These are phyloP conservation scores for Lactuca sativa DNA, from an alignment of 129 eudicot species.

Conservation along the genomic window DNA sequence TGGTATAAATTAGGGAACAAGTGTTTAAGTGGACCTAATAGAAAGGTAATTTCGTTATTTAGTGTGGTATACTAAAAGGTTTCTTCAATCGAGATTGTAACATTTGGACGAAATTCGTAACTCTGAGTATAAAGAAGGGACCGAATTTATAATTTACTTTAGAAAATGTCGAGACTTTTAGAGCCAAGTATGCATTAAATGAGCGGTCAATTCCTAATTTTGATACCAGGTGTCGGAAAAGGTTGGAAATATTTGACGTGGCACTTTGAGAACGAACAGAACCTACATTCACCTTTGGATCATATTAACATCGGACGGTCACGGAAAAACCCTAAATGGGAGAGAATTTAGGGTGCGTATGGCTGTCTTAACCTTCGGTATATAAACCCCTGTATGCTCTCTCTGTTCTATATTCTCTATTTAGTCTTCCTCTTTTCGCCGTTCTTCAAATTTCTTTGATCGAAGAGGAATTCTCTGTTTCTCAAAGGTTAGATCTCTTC, in stretches of 20 bases:
- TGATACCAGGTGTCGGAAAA: neutral
- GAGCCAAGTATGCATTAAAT: neutral
- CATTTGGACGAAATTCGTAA: neutral
- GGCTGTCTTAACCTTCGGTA: neutral
- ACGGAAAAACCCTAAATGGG: conserved; percentile 12
- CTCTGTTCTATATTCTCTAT: neutral
- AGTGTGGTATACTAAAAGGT: neutral
- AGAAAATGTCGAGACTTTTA: neutral
- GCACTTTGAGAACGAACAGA: conserved; percentile 3
- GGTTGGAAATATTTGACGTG: conserved; percentile 1
- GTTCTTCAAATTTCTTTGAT: neutral
- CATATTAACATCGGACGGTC: neutral
- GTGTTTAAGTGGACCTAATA: too few species aligned
- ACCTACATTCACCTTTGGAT: conserved; percentile 1
- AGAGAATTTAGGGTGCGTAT: neutral
- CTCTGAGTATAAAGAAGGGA: neutral
- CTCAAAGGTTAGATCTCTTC: conserved; percentile 8
- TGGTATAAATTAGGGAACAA: too few species aligned
- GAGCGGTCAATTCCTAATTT: neutral
- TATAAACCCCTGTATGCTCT: neutral
- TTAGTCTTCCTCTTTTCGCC: conserved; percentile 14
- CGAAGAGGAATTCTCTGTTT: conserved; percentile 1
- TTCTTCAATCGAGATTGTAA: neutral
- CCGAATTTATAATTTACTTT: neutral
- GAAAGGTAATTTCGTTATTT: too few species aligned